Evolutionary conservation across 2,329 filamentous ascomycete genomes (phyloP), one percentile per base, ranked within the genome.

Genomic region (Nemania abortiva): DNA sequence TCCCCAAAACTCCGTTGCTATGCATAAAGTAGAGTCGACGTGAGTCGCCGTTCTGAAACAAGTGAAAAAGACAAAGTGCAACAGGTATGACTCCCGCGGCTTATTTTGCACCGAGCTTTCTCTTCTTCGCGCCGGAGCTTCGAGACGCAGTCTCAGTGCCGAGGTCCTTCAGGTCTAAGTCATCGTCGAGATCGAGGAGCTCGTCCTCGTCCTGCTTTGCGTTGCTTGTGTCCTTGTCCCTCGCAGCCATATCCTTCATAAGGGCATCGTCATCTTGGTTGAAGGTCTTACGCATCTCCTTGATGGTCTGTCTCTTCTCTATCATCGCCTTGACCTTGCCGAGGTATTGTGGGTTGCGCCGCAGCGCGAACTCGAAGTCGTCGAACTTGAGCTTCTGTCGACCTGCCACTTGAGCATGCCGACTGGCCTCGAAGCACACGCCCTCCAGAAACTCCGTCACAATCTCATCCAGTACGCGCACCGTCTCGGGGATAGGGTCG

Each of bases 371-470:
- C 77, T 97, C 94, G 83, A 99, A 97, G 81, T 99, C 96, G 77
- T 98, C 95, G 77, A 97, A 93, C 81, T 99, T 99, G 82, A 99
- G 94, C 83, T 99, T 99, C 77, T 97, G 93, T 1, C 96, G 92
- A 0, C 94, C 92, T 2, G 92, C 90, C 81, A 97, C 93, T 79
- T 93, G 90, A 0, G 96, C 96, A 62, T 91, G 91, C 53, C 93
- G 90, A 4, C 94, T 93, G 3, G 96, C 95, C 78, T 94, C 91
- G 83, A 97, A 96, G 82, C 93, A 95, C 63, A 96, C 91, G 80
- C 96, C 94, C 79, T 97, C 94, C 79, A 98, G 93, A 85, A 97
- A 98, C 84, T 98, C 96, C 71, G 95, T 97, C 70, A 97, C 89
- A 75, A 98, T 95, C 83, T 98, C 95, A 84, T 98, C 96, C 59